Conservation (phyloP, 2,329 filamentous ascomycete species). For the Diaporthe citrichinensis region DNA sequence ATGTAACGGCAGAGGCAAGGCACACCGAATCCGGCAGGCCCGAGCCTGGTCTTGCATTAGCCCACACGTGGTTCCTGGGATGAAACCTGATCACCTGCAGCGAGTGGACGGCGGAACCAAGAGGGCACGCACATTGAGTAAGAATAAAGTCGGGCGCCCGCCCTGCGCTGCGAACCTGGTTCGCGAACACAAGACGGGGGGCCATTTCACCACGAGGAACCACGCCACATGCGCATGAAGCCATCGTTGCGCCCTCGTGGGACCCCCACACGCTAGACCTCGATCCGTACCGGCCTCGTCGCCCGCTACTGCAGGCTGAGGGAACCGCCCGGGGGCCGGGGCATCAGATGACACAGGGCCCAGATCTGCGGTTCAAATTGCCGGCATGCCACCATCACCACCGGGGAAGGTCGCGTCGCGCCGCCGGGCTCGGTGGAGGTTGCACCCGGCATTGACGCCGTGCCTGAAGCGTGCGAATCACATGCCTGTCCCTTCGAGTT, state of each 20-base stretch:
- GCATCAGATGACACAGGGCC: slow-evolving; percentile 18
- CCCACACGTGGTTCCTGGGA: slow-evolving; percentile 17
- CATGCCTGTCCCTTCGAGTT: neutral
- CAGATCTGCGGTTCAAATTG: slow-evolving; percentile 29
- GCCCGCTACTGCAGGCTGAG: slow-evolving; percentile 29
- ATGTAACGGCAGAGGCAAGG: slow-evolving; percentile 23
- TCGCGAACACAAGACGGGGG: neutral
- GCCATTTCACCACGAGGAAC: neutral
- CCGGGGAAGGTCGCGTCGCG: slow-evolving; percentile 18
- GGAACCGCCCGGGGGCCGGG: slow-evolving; percentile 16
- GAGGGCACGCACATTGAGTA: neutral
- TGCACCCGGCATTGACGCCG: slow-evolving; percentile 22
- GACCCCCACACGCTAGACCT: slow-evolving; percentile 23
- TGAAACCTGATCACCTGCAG: slow-evolving; percentile 19
- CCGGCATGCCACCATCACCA: slow-evolving; percentile 23
- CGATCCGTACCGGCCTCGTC: neutral
- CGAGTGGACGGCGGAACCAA: neutral
- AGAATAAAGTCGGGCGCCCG: neutral
- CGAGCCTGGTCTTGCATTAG: slow-evolving; percentile 10
- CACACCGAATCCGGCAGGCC: slow-evolving; percentile 14
- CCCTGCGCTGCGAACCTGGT: neutral
- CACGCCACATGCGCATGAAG: slow-evolving; percentile 8
- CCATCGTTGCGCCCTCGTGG: neutral
- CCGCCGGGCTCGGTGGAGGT: slow-evolving; percentile 20
- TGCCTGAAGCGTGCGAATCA: neutral